phyloP scores from a whole-genome alignment of 2,329 filamentous ascomycete species.

The Cryphonectria naterciae region DNA sequence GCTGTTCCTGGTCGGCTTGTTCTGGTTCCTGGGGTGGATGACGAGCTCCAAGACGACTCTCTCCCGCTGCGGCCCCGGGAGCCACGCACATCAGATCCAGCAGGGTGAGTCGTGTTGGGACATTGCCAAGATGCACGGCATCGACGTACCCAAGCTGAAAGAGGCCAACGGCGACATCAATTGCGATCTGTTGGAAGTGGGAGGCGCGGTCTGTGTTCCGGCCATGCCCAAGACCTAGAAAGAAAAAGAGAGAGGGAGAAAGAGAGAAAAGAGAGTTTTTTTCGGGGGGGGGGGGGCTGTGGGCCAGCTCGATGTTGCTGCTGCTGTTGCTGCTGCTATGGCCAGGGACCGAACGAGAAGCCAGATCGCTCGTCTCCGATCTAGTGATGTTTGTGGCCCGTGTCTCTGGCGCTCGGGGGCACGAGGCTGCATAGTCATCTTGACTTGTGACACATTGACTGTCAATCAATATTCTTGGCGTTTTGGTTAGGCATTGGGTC shows the following conservation, averaged over 20 bases:
- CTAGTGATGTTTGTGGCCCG: background rate
- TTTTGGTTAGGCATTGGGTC: background rate
- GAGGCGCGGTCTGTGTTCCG: constrained; percentile 32
- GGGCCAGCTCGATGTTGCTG: background rate
- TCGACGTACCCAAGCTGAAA: constrained; percentile 51
- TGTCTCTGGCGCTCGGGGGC: background rate
- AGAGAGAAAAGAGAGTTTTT: background rate
- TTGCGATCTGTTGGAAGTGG: constrained; percentile 50
- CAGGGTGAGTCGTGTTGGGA: constrained; percentile 58
- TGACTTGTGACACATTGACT: background rate
- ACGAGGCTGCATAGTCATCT: background rate
- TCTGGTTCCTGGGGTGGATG: constrained; percentile 48
- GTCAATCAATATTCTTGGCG: background rate
- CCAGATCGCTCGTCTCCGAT: background rate
- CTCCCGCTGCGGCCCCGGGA: constrained; percentile 35
- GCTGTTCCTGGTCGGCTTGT: constrained; percentile 53
- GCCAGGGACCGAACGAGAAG: background rate
- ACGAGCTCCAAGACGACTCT: constrained; percentile 30
- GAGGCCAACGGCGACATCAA: constrained; percentile 50
- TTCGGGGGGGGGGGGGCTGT: too few species aligned
- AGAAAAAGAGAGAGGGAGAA: too few species aligned
- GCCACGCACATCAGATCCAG: constrained; percentile 45
- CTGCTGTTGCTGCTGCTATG: background rate
- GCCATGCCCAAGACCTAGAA: constrained; percentile 19
- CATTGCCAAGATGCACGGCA: constrained; percentile 48